Evolutionary conservation across 2,329 filamentous ascomycete genomes (phyloP).

Genomic region (Pseudodiploospora longispora): DNA sequence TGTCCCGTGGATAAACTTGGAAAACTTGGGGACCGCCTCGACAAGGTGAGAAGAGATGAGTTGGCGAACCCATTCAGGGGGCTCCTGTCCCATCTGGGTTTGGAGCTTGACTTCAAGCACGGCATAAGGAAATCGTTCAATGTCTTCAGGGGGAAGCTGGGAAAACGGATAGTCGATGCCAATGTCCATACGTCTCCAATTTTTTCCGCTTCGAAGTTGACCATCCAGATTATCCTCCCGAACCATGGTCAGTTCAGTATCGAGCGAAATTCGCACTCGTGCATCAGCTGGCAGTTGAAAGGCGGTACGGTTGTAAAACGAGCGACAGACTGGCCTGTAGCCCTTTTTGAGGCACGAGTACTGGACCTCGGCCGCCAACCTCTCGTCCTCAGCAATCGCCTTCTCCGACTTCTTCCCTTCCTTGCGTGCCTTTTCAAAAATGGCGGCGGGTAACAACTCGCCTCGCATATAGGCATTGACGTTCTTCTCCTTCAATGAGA

Average conservation of each 20-base stretch:
- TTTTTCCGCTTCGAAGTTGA: constrained; percentile 64
- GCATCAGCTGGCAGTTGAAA: constrained; percentile 97
- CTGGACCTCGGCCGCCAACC: constrained; percentile 84
- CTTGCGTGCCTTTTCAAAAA: constrained; percentile 95
- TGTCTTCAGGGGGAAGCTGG: constrained; percentile 75
- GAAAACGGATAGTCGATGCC: constrained; percentile 93
- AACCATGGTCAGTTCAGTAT: constrained; percentile 91
- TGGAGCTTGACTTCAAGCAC: constrained; percentile 96
- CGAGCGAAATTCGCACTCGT: constrained; percentile 89
- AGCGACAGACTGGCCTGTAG: constrained; percentile 82
- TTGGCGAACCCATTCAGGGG: constrained; percentile 93
- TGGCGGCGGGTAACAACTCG: constrained; percentile 71
- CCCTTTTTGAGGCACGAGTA: constrained; percentile 85
- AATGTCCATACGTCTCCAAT: constrained; percentile 96
- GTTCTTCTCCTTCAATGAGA: constrained; percentile 93
- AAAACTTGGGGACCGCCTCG: constrained; percentile 98
- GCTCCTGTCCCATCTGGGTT: constrained; percentile 89
- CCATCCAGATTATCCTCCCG: constrained; percentile 94
- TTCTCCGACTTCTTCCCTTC: constrained; percentile 91
- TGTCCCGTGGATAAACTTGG: constrained; percentile 96
- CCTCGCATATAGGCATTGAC: constrained; percentile 86
- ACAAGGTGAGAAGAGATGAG: constrained; percentile 89
- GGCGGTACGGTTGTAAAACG: constrained; percentile 96
- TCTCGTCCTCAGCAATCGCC: constrained; percentile 84
- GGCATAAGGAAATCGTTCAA: constrained; percentile 90